Conservation (phyloP, 192 early-diverging fungal genomes). For the Mortierella claussenii region DNA sequence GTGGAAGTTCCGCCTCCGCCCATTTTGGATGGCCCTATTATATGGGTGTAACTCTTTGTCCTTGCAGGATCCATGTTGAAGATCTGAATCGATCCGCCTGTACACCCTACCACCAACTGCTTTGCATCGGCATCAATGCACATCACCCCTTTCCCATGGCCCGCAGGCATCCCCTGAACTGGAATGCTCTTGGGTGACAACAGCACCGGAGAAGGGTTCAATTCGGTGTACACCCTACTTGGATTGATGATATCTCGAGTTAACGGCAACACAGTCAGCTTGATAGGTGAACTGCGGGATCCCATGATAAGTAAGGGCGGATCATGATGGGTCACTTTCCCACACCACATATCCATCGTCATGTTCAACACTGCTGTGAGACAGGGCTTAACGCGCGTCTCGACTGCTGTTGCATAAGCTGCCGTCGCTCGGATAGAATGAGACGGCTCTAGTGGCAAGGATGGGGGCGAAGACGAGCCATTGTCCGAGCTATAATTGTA, state of each 20-base stretch:
- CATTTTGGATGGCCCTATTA: too few species aligned
- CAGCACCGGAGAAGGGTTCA: conserved; percentile 4
- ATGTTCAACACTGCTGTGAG: conserved; percentile 37
- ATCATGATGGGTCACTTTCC: conserved; percentile 32
- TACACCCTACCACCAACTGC: conserved; percentile 33
- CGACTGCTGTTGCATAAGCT: neutral
- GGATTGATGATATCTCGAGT: conserved; percentile 35
- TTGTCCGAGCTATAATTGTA: neutral
- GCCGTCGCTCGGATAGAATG: neutral
- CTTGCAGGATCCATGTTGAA: conserved; percentile 40
- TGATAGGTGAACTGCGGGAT: conserved; percentile 33
- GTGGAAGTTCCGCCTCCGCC: too few species aligned
- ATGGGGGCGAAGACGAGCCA: neutral
- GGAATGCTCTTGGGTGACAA: conserved; percentile 13
- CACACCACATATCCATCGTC: conserved; percentile 42
- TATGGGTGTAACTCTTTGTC: too few species aligned
- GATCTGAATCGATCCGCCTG: conserved; percentile 29
- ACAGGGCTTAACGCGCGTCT: conserved; percentile 34
- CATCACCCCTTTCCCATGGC: conserved; percentile 42
- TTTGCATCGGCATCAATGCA: conserved; percentile 25
- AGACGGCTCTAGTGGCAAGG: neutral
- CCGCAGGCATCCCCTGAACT: conserved; percentile 17
- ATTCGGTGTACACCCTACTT: conserved; percentile 7
- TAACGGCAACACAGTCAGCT: conserved; percentile 10
- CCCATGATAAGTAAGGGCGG: conserved; percentile 37